phyloP scores from a whole-genome alignment of 2,329 filamentous ascomycete species.

The Phialocephala subalpina region DNA sequence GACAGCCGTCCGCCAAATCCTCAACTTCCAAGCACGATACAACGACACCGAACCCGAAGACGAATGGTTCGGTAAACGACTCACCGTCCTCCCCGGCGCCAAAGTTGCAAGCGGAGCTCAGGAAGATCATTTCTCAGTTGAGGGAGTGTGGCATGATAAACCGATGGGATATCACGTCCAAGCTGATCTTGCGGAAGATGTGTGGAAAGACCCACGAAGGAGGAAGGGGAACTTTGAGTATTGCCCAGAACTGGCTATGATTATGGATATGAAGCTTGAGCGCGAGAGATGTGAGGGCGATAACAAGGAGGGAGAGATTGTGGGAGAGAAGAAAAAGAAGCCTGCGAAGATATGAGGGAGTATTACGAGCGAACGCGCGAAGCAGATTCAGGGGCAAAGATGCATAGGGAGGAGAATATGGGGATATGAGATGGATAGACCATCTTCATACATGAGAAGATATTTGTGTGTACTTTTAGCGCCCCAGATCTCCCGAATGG shows the following conservation, averaged over 20 bases:
- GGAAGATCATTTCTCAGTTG: conserved; percentile 56
- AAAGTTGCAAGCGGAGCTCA: conserved; percentile 51
- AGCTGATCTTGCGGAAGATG: conserved; percentile 50
- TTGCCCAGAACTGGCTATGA: conserved; percentile 63
- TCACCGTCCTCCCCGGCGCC: conserved; percentile 56
- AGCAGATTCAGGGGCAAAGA: neutral
- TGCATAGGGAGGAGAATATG: neutral
- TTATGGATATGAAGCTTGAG: conserved; percentile 65
- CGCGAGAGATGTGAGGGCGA: conserved; percentile 52
- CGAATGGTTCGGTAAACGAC: conserved; percentile 60
- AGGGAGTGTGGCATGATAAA: conserved; percentile 56
- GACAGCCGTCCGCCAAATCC: conserved; percentile 56
- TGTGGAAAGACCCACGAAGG: conserved; percentile 55
- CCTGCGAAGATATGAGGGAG: neutral
- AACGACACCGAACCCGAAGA: conserved; percentile 61
- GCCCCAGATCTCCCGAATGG: neutral
- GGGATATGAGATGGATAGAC: neutral
- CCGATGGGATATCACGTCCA: conserved; percentile 64
- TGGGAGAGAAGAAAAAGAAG: conserved; percentile 9
- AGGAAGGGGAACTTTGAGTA: conserved; percentile 60
- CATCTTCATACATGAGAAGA: conserved; percentile 9
- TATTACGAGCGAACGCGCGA: too few relatives aligned
- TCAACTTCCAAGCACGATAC: conserved; percentile 57
- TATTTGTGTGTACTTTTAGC: conserved; percentile 32
- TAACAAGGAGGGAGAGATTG: conserved; percentile 37